Evolutionary conservation across 441 rosid species (phyloP), one percentile per base, ranked within the genome.

Genomic region (Biscutella laevigata): DNA sequence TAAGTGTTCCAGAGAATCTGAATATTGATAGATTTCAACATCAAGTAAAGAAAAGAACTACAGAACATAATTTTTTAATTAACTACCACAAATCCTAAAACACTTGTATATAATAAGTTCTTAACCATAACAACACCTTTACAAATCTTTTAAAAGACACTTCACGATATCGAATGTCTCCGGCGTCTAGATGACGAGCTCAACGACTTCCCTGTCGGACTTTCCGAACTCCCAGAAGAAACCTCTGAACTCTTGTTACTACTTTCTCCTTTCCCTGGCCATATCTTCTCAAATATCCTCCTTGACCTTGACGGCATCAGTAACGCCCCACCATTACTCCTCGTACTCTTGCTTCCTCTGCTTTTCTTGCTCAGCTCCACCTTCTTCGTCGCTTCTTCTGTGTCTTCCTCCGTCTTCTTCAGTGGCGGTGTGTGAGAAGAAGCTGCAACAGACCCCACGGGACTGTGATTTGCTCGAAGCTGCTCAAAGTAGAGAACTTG

Each of bases 401-500:
- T 13, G 63, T 40, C 55, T 72, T 39, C 77, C 77, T 48, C 74
- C 61, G 41, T 66, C 87, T 67, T 83, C 81, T 25, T 75, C 86
- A 0, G 81, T 39, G 72, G 60, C 52, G 68, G 20, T n/a, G n/a
- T n/a, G 72, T 77, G 37, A 28, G 58, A 51, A 57, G 70, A 2
- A 25, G 73, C 32, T 45, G 68, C 62, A 45, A 62, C 62, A 60
- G 70, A 70, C 54, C 34, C 58, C 1, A 49, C 74, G 2, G 78
- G 80, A 33, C 80, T 80, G 4, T 77, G 72, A 33, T 84, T 74
- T 11, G 81, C 82, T 64, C 94, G 71, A 11, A 80, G 79, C 72
- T 88, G 98, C 81, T 88, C 96, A 21, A 83, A 85, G 72, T 77
- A 91, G 56, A 91, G 85, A 44, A 91, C 94, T 77, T 91, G 98